These are phyloP conservation scores for Xylaria venustula DNA, from an alignment of 495 filamentous ascomycete genomes.

Conservation along the genomic window DNA sequence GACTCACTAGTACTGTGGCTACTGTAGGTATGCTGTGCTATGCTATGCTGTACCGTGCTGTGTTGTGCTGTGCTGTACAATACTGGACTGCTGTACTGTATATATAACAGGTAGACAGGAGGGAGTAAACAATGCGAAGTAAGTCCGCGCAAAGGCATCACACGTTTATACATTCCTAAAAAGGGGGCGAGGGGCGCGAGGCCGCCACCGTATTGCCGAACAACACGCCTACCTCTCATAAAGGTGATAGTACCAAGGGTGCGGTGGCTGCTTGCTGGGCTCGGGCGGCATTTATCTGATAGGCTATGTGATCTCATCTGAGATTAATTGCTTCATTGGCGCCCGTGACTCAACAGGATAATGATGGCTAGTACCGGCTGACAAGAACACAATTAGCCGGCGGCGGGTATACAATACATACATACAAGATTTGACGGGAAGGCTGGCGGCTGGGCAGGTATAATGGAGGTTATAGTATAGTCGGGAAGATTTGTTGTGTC, in stretches of 20 bases:
- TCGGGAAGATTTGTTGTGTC: too few relatives aligned
- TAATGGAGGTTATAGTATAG: background rate
- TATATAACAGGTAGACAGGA: background rate
- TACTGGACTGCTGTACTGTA: too few relatives aligned
- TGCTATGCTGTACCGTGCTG: too few relatives aligned
- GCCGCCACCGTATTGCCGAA: slow-evolving; percentile 3
- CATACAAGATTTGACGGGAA: background rate
- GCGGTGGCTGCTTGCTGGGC: background rate
- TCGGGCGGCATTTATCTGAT: slow-evolving; percentile 9
- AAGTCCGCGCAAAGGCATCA: background rate
- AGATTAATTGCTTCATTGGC: slow-evolving; percentile 4
- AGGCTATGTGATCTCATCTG: background rate
- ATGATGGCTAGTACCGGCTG: background rate
- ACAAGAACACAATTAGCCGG: background rate
- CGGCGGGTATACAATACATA: too few relatives aligned
- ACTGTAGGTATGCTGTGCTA: background rate
- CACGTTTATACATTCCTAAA: background rate
- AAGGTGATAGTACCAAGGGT: background rate
- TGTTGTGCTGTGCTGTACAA: too few relatives aligned
- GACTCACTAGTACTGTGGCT: background rate
- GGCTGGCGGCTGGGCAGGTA: background rate
- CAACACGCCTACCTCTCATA: background rate
- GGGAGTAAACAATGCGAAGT: background rate
- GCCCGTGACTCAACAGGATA: background rate
- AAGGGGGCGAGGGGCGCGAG: background rate